Evolutionary conservation across 1,284 basidiomycete genomes (phyloP), one percentile per base, ranked within the genome.

Genomic region (Papiliotrema laurentii): DNA sequence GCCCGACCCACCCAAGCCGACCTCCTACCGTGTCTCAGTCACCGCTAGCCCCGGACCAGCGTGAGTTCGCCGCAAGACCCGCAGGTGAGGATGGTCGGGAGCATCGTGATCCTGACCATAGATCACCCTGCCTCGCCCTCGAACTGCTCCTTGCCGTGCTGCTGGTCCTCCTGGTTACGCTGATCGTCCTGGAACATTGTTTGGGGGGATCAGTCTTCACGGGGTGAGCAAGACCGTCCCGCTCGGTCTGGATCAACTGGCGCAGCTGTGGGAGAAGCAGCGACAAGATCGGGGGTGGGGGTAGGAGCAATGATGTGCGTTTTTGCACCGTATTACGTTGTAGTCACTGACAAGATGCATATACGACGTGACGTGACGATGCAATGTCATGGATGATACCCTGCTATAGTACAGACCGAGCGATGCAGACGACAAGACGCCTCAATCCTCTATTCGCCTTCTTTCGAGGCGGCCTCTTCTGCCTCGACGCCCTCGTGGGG

Each of bases 21-120:
- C 36, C 9, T 30, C 41, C n/a, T 50, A 49, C 21, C 48, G 42
- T 18, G 42, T 54, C n/a, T 30, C 40, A 13, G 55, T 57, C 27
- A 45, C 28, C 13, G 18, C 45, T 1, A 46, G 51, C 3, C n/a
- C 14, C 11, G 28, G 6, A 35, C 39, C 4, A n/a, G 7, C 42
- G 51, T 53, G 47, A 53, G 51, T 53, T 13, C 16, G 33, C 27
- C 28, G 40, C 26, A 9, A 16, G 34, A 19, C 27, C 22, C 33
- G 19, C 33, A 13, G 22, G 13, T 31, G 30, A 31, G 10, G 30
- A 16, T 31, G 16, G 30, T 31, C 16, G 30, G 30, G 30, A 31
- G 9, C 16, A 10, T 31, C 9, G n/a, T n/a, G n/a, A n/a, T n/a
- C 37, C 37, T 47, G 36, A 24, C 18, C 33, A 27, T 14, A 27